phyloP scores from a whole-genome alignment of 78 protist genomes.

The Dictyostelium capitatum region DNA sequence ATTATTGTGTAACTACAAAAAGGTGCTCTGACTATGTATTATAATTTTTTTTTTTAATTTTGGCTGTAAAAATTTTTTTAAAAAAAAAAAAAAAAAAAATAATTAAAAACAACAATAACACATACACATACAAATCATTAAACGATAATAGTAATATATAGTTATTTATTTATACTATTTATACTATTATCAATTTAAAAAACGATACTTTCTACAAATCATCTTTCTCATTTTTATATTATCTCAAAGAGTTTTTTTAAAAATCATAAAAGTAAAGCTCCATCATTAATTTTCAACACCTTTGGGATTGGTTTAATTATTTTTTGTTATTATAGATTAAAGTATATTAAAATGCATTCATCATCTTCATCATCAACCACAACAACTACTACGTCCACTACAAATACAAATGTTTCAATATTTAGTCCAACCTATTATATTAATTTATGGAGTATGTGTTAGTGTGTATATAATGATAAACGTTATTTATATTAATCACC shows the following conservation, averaged over 20 bases:
- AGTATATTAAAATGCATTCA: neutral
- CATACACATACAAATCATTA: no score
- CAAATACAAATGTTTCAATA: neutral
- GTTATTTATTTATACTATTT: no score
- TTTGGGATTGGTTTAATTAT: constrained; percentile 12
- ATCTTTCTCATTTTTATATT: neutral
- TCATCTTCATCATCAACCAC: neutral
- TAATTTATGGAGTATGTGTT: constrained; percentile 5
- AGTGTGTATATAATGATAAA: neutral
- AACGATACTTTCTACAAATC: neutral
- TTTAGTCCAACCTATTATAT: neutral
- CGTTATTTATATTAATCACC: neutral
- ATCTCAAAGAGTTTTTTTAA: constrained; percentile 11
- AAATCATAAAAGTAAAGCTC: neutral
- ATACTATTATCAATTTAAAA: neutral
- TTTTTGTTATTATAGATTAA: constrained; percentile 1
- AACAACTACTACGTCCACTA: neutral
- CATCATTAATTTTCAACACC: constrained; percentile 4
- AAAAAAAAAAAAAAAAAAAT: no score
- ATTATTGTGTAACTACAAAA: no score
- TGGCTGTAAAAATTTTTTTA: no score
- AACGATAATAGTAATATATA: no score
- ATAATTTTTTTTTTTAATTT: no score
- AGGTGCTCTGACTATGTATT: no score
- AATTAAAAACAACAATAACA: no score